Evolutionary conservation across 176 grass and related monocot species (phyloP).

Genomic region (Saccharum spontaneum): DNA sequence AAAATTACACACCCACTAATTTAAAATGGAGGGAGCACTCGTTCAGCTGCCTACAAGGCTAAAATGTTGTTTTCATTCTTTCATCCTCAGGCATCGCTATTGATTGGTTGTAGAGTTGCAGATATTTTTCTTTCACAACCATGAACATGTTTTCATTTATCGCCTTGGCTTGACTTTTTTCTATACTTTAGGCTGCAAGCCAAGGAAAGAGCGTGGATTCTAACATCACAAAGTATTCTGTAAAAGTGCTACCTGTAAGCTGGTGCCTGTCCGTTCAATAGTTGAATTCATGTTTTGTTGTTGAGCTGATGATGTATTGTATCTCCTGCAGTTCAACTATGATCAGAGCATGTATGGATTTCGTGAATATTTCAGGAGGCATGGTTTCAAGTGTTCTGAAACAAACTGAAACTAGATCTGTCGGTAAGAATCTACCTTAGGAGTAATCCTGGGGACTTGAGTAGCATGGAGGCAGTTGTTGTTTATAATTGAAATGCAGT

Average conservation of each 20-base stretch:
- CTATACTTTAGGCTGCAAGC: constrained; percentile 46
- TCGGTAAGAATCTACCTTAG: not conserved
- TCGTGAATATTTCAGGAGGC: constrained; percentile 80
- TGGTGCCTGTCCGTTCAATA: not conserved
- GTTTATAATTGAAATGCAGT: not conserved
- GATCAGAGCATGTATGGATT: constrained; percentile 80
- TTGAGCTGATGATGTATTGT: not conserved
- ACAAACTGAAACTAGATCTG: constrained; percentile 51
- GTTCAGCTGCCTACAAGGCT: not conserved
- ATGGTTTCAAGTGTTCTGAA: constrained; percentile 55
- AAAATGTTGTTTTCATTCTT: not conserved
- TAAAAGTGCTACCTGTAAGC: constrained; percentile 82
- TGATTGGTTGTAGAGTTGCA: no score
- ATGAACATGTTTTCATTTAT: not conserved
- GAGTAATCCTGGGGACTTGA: not conserved
- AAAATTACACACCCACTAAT: no score
- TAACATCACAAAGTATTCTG: constrained; percentile 78
- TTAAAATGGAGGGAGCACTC: no score
- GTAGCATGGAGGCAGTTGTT: not conserved
- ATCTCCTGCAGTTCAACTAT: constrained; percentile 71
- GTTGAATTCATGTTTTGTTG: not conserved
- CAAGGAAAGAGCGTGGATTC: constrained; percentile 66
- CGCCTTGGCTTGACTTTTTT: not conserved
- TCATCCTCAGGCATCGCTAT: not conserved
- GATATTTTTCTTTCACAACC: no score